Base-by-base conservation (phyloP, 129 eudicot species). In the Ambrosia artemisiifolia region DNA sequence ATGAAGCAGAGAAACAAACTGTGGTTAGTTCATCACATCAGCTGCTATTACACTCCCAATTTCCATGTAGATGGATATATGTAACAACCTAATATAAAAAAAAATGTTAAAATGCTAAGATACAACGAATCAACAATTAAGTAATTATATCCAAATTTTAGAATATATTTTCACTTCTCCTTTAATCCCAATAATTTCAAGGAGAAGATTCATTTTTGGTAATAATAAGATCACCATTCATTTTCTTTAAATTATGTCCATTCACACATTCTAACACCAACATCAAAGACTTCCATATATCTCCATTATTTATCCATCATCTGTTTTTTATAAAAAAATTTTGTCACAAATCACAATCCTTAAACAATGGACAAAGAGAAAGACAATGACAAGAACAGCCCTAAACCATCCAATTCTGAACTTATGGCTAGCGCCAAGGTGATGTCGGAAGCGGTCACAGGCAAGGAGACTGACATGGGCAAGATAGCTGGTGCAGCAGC, bases 401-500 rank as follows among this genome's bases (percentile, higher is more conserved):
- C 70, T 0, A 75, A 76, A 18, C 83, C 88, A 24, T 75, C 91
- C 0, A 83, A 56, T 7, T 63, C 91, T 0, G 97, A 87, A 59
- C 86, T 88, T 5, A 18, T 88, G 63, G 60, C 88, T 40, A 92
- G 96, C 74, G 98, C 96, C 48, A 86, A 89, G 75, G 69, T 86
- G 67, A 53, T 92, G 63, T 88, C 95, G 0, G 94, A 74, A 1
- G 96, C 88, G 0, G 94, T 86, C 49, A 73, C 68, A 4, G 77
- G 82, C 32, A 43, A 78, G 62, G 80, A 86, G 75, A 67, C 64
- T 0, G 91, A 92, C 82, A 81, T 78, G 71, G 85, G 71, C 38
- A 74, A 87, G 84, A 80, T 78, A 14, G 98, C 98, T 33, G 91
- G 81, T 1, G 98, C 98, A 3, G 84, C 96, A 5, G 91, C 87